Percentiles rank a stretch among this genome's conserved stretches.
Evolutionary conservation across 73 alveolate species (phyloP).

Genomic region (Paramecium sexaurelia): DNA sequence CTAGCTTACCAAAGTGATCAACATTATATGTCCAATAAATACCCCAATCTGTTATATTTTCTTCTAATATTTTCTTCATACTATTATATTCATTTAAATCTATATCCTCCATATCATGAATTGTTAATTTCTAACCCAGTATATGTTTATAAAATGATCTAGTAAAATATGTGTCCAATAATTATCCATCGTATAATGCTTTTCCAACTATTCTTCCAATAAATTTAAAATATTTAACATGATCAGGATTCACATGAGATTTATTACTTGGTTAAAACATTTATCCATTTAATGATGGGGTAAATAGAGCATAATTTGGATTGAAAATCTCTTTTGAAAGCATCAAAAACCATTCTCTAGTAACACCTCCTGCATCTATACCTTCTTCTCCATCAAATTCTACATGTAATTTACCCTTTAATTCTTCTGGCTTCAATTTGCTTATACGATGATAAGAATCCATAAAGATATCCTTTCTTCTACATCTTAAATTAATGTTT

Average conservation of each 20-base stretch:
- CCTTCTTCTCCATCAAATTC: slow-evolving; percentile 96
- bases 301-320: slow-evolving; percentile 92
- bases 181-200: slow-evolving; percentile 91
- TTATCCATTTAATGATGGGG: slow-evolving; percentile 63
- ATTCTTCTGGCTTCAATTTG: slow-evolving; percentile 47
- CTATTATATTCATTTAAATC: slow-evolving; percentile 94
- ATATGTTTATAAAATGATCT: slow-evolving; percentile 97
- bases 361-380: slow-evolving; percentile 99
- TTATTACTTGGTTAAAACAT: slow-evolving; percentile 65
- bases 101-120: slow-evolving; percentile 98
- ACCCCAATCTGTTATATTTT: slow-evolving; percentile 73
- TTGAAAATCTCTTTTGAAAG: slow-evolving; percentile 99
- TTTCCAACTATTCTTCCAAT: slow-evolving; percentile 99
- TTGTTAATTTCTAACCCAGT: slow-evolving; percentile 91
- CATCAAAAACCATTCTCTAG: slow-evolving; percentile 98
- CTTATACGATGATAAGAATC: slow-evolving; percentile 55
- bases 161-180: slow-evolving; percentile 96
- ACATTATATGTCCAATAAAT: slow-evolving; percentile 69
- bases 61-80: slow-evolving; percentile 89
- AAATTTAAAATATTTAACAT: slow-evolving; percentile 95
- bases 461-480: slow-evolving; percentile 61
- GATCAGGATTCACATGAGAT: slow-evolving; percentile 87
- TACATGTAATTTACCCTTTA: slow-evolving; percentile 68
- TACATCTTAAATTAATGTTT: slow-evolving; percentile 44
- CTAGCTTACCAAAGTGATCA: slow-evolving; percentile 90